phyloP scores from a whole-genome alignment of 306 rosid species.

The Corylus americana region DNA sequence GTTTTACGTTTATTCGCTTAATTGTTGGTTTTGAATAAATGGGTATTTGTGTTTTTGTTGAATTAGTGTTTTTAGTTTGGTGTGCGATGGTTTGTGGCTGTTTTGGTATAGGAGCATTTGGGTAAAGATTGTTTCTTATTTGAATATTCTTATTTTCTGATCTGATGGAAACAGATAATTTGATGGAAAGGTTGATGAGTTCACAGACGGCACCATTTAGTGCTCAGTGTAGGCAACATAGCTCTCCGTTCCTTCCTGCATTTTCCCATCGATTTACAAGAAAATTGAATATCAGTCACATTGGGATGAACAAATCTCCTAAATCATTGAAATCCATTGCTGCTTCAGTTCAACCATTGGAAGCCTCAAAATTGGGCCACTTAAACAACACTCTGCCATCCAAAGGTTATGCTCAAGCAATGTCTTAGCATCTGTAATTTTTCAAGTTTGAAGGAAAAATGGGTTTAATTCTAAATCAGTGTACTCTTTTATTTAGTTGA shows the following conservation, averaged over 20 bases:
- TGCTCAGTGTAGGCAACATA: slow-evolving; percentile 20
- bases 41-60: neutral
- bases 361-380: slow-evolving; percentile 34
- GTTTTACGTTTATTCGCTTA: neutral
- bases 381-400: slow-evolving; percentile 54
- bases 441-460: neutral
- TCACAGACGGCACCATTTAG: slow-evolving; percentile 37
- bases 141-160: slow-evolving; percentile 6
- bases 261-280: slow-evolving; percentile 29
- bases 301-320: slow-evolving; percentile 25
- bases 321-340: slow-evolving; percentile 29
- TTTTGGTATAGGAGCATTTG: neutral
- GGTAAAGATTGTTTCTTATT: neutral
- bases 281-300: slow-evolving; percentile 12
- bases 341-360: slow-evolving; percentile 43
- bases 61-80: neutral
- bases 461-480: neutral
- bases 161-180: slow-evolving; percentile 24
- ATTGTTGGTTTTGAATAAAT: neutral
- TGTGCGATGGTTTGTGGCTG: neutral
- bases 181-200: slow-evolving; percentile 53
- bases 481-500: neutral
- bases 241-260: slow-evolving; percentile 25
- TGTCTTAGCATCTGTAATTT: neutral
- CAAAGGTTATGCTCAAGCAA: slow-evolving; percentile 38